Evolutionary conservation across 306 rosid genomes (phyloP), one percentile per base, ranked within the genome.

Genomic region (Rosa lucieae): DNA sequence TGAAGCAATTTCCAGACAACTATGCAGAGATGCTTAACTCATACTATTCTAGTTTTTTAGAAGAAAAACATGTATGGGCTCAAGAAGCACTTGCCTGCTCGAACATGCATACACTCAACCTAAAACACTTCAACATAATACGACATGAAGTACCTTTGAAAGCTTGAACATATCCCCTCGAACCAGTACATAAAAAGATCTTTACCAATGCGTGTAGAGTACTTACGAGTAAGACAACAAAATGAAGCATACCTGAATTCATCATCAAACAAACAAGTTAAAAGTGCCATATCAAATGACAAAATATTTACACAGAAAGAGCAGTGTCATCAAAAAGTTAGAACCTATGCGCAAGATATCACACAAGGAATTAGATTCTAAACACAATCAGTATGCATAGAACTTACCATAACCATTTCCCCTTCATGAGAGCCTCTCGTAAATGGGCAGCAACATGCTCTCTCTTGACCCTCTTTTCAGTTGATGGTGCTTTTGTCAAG

Each of bases 391-490:
- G 23, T 42, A 61, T 80, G 77, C 72, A 48, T 58, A 74, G 44
- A 80, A 81, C 86, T 89, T 92, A 94, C 99, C 99, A 92, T 78
- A 94, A 84, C 99, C 99, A 94, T 86, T 92, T 94, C 46, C 99
- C 99, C 82, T 85, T 65, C 84, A 78, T 82, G 81, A 92, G 97
- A 78, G 92, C 97, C 84, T 92, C 97, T 81, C 86, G 86, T 70
- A 94, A 75, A 79, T 90, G 86, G 74, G 67, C 81, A 83, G 91
- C 90, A 84, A 89, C 87, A 77, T 89, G 86, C 86, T 91, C 97
- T 86, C 90, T 88, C 90, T 90, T 94, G 59, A 85, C 84, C 78
- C 95, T 87, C 83, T 94, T 94, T 82, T 91, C 92, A 85, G 86
- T 78, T 83, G 89, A 84, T 74, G 88, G 78, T 39, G 87, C 86